Conservation (phyloP, 2,329 filamentous ascomycete genomes). For the Penicillium sp. region DNA sequence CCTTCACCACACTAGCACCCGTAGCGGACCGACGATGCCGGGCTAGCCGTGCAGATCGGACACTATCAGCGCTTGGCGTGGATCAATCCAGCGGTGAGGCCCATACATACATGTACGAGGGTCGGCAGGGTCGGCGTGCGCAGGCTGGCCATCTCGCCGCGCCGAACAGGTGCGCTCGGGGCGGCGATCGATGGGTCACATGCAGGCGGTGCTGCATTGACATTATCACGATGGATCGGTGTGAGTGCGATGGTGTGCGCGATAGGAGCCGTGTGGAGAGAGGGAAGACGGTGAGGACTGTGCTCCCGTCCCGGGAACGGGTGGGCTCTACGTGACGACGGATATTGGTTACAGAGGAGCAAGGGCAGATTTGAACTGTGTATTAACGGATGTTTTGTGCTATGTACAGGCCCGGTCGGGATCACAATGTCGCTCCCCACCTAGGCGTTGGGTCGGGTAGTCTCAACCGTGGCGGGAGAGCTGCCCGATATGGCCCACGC, state of each 20-base stretch:
- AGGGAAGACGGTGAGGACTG: no score
- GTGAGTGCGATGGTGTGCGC: no score
- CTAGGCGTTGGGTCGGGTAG: constrained; percentile 16
- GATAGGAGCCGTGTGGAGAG: no score
- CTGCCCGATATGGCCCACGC: constrained; percentile 13
- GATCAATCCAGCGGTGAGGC: constrained; percentile 23
- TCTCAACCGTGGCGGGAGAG: constrained; percentile 24
- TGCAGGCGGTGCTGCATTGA: no score
- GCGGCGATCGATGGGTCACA: constrained; percentile 22
- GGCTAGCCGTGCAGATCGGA: constrained; percentile 25
- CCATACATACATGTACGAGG: no score
- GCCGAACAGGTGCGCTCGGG: background rate
- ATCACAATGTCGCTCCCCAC: constrained; percentile 12
- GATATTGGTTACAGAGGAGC: background rate
- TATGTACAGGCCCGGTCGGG: constrained; percentile 15
- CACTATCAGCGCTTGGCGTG: constrained; percentile 16
- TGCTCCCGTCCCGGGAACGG: no score
- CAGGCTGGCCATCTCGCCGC: background rate
- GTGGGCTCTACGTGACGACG: no score
- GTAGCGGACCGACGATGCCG: constrained; percentile 21
- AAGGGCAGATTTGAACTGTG: constrained; percentile 1
- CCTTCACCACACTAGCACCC: constrained; percentile 12
- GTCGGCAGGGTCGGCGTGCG: no score
- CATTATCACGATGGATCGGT: no score
- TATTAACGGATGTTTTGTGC: constrained; percentile 5